These are phyloP conservation scores for Parachaetomium inaequale DNA, from an alignment of 495 filamentous ascomycete genomes.

Conservation along the genomic window DNA sequence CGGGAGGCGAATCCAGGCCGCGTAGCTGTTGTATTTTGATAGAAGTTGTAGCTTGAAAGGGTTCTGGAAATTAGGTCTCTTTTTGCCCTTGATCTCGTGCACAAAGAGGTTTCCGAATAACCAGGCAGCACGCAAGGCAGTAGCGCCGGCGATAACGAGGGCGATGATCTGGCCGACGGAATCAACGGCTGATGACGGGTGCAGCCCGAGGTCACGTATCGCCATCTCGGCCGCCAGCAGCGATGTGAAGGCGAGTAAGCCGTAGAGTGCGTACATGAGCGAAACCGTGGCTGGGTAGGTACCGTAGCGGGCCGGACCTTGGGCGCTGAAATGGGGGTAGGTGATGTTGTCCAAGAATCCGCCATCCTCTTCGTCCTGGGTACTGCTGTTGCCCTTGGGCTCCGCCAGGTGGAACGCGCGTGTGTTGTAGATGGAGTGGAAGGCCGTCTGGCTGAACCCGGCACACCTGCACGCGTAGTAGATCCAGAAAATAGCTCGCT, in stretches of 20 bases:
- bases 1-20: too few species aligned
- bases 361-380: not conserved
- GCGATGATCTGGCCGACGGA: not conserved
- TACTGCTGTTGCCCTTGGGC: too few species aligned
- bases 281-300: not conserved
- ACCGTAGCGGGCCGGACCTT: not conserved
- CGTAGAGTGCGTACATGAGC: not conserved
- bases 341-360: not conserved
- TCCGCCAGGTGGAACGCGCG: not conserved
- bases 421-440: not conserved
- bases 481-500: not conserved
- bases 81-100: too few species aligned
- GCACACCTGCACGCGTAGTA: not conserved
- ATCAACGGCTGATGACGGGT: not conserved
- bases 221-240: not conserved
- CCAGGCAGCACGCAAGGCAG: not conserved
- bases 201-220: not conserved
- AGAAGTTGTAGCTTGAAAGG: too few species aligned
- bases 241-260: not conserved
- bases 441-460: not conserved
- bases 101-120: slow-evolving; percentile 10
- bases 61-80: too few species aligned
- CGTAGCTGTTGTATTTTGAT: too few species aligned
- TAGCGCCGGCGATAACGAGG: not conserved
- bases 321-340: not conserved